These are phyloP conservation scores for Stenocarpella maydis DNA, from an alignment of 2,329 filamentous ascomycete genomes.

Conservation along the genomic window DNA sequence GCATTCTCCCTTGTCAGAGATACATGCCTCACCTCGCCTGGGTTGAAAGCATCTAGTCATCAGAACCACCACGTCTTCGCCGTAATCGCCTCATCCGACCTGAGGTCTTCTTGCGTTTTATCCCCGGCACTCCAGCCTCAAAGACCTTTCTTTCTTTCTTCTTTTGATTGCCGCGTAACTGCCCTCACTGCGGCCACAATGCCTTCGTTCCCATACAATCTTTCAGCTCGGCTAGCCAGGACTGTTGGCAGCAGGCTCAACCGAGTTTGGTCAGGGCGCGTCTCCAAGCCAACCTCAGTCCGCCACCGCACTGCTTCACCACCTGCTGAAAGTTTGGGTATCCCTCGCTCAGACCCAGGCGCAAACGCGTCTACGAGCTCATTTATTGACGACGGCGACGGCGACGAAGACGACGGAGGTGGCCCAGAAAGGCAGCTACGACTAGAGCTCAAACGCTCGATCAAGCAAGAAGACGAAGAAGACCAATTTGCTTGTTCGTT, in stretches of 20 bases:
- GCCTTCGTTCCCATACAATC: conserved; percentile 28
- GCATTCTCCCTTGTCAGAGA: conserved; percentile 8
- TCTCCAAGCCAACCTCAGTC: conserved; percentile 14
- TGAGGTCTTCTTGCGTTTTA: conserved; percentile 9
- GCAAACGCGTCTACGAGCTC: background rate
- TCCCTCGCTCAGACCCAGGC: background rate
- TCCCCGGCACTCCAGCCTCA: background rate
- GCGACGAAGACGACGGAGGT: background rate
- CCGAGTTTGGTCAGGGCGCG: conserved; percentile 23
- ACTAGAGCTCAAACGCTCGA: background rate
- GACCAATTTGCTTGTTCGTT: background rate
- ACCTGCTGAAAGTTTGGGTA: background rate
- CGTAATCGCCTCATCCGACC: background rate
- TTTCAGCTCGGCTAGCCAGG: conserved; percentile 17
- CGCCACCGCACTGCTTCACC: background rate
- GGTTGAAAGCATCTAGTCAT: background rate
- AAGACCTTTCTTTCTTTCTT: conserved; percentile 18
- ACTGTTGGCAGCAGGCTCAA: background rate
- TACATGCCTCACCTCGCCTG: conserved; percentile 5
- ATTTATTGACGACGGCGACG: background rate
- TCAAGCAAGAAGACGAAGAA: conserved; percentile 30
- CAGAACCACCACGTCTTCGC: background rate
- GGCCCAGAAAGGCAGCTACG: background rate
- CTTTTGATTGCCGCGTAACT: background rate
- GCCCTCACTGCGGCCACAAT: background rate